Percentiles rank a stretch among this genome's conserved stretches.
Evolutionary conservation across 2,329 filamentous ascomycete genomes (phyloP).

Genomic region (Diaporthe citriasiana): DNA sequence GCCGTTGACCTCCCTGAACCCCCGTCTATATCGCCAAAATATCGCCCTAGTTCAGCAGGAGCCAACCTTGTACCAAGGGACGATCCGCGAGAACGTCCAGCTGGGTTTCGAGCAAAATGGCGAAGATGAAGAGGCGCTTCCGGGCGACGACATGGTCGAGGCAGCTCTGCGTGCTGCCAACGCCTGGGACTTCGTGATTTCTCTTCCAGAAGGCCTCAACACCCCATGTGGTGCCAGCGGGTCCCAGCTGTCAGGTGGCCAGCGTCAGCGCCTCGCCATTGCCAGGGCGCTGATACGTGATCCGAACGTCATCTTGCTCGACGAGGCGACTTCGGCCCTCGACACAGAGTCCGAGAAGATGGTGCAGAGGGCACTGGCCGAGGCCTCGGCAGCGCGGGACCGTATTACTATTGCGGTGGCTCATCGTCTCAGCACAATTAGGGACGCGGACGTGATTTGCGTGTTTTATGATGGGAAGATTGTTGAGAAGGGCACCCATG

Average conservation of each 20-base stretch:
- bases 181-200: constrained; percentile 47
- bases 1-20: constrained; percentile 64
- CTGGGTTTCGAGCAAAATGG: constrained; percentile 47
- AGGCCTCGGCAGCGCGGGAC: constrained; percentile 60
- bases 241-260: constrained; percentile 36
- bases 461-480: constrained; percentile 53
- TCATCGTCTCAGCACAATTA: constrained; percentile 69
- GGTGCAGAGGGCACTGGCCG: constrained; percentile 51
- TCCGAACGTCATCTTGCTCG: constrained; percentile 46
- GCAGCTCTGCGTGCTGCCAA: constrained; percentile 49
- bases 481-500: constrained; percentile 50
- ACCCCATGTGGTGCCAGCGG: constrained; percentile 31
- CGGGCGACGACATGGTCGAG: constrained; percentile 45
- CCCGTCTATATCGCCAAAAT: constrained; percentile 66
- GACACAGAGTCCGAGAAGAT: constrained; percentile 73
- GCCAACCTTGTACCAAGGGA: constrained; percentile 69
- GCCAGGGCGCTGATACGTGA: constrained; percentile 37
- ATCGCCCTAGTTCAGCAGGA: constrained; percentile 69
- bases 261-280: constrained; percentile 39
- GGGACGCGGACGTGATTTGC: constrained; percentile 58
- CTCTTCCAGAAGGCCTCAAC: constrained; percentile 39
- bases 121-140: constrained; percentile 23
- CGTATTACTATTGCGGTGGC: constrained; percentile 78
- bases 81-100: constrained; percentile 52
- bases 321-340: constrained; percentile 71